These are phyloP conservation scores for Martensiomyces pterosporus DNA, from an alignment of 192 early-diverging fungal genomes.

Conservation along the genomic window DNA sequence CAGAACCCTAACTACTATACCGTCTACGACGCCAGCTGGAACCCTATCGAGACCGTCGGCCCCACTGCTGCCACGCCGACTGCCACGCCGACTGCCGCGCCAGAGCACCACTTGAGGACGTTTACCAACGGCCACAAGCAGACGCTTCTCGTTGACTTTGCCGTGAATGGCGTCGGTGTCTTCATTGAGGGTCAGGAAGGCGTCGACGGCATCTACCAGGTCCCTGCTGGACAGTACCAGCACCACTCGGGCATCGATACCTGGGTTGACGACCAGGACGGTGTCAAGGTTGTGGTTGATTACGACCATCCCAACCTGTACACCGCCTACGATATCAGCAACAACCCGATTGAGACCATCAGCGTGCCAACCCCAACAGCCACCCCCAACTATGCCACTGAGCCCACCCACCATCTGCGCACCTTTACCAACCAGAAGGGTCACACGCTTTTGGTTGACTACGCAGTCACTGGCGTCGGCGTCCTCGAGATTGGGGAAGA, in stretches of 20 bases:
- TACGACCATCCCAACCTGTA: slow-evolving; percentile 23
- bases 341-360: slow-evolving; percentile 16
- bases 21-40: slow-evolving; percentile 14
- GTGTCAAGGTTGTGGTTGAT: slow-evolving; percentile 31
- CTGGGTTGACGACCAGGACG: slow-evolving; percentile 28
- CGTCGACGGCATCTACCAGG: slow-evolving; percentile 13
- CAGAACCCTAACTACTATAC: slow-evolving; percentile 28
- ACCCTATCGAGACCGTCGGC: slow-evolving; percentile 17
- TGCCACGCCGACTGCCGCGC: too few relatives aligned
- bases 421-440: neutral
- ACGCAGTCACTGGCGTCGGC: neutral
- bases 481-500: neutral
- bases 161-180: slow-evolving; percentile 2
- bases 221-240: neutral
- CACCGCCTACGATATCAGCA: slow-evolving; percentile 23
- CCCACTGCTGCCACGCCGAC: too few relatives aligned
- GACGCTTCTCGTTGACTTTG: slow-evolving; percentile 1
- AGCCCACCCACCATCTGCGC: neutral
- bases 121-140: slow-evolving; percentile 7
- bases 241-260: slow-evolving; percentile 13
- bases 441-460: neutral
- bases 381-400: neutral
- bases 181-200: slow-evolving; percentile 10
- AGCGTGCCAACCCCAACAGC: neutral
- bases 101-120: slow-evolving; percentile 1